These are phyloP conservation scores for Colletotrichum chlorophyti DNA, from an alignment of 2,329 filamentous ascomycete genomes.

Conservation along the genomic window DNA sequence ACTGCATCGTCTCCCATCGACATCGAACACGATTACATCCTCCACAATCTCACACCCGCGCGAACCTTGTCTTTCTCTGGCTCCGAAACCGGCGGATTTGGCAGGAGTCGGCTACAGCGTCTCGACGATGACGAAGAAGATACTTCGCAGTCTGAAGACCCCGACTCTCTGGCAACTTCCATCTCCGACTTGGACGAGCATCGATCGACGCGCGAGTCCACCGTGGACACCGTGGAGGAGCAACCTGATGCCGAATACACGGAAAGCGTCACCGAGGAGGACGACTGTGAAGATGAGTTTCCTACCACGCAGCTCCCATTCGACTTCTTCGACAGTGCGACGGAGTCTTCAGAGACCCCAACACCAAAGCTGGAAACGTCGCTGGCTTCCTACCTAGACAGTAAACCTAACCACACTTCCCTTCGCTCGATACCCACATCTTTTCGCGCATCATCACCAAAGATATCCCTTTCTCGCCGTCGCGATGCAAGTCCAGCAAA, in stretches of 20 bases:
- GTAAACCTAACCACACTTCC: constrained; percentile 38
- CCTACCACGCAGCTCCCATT: constrained; percentile 47
- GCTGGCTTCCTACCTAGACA: constrained; percentile 45
- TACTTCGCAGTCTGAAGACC: constrained; percentile 52
- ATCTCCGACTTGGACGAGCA: constrained; percentile 54
- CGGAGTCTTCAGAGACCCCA: constrained; percentile 49
- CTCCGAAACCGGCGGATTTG: constrained; percentile 51
- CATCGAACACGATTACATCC: constrained; percentile 40
- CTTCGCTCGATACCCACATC: constrained; percentile 42
- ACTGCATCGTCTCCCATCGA: constrained; percentile 47
- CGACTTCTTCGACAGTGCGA: constrained; percentile 40
- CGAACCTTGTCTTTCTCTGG: constrained; percentile 61
- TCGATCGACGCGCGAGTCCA: constrained; percentile 37
- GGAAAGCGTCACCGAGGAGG: constrained; percentile 39
- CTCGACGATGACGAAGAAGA: constrained; percentile 43
- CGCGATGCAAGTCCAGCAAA: constrained; percentile 42
- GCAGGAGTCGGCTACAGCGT: constrained; percentile 30
- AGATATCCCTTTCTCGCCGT: constrained; percentile 37
- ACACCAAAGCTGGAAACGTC: constrained; percentile 47
- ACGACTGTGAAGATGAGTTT: constrained; percentile 38
- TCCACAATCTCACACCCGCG: constrained; percentile 46
- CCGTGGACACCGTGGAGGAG: constrained; percentile 38
- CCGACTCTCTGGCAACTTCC: constrained; percentile 51
- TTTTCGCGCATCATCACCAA: constrained; percentile 43
- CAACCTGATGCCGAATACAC: constrained; percentile 32